These are phyloP conservation scores for Aureobasidium sp. DNA, from an alignment of 2,329 filamentous ascomycete species.

Conservation along the genomic window DNA sequence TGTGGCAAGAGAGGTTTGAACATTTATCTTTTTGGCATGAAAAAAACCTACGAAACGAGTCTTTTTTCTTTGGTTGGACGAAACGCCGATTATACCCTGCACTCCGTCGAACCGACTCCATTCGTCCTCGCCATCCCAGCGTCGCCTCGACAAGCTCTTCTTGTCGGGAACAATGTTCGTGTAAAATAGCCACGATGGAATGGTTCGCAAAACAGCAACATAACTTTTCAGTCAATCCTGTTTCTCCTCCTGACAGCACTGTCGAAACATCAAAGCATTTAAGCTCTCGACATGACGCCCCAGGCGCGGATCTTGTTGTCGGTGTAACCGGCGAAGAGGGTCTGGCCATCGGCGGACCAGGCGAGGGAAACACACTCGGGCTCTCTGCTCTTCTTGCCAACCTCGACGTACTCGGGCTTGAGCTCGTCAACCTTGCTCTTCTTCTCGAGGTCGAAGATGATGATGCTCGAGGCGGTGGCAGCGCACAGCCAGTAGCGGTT, in stretches of 20 bases:
- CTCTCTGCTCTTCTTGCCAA: constrained; percentile 98
- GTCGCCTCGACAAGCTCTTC: constrained; percentile 9
- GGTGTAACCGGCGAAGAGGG: constrained; percentile 98
- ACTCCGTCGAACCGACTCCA: constrained; percentile 10
- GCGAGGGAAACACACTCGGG: constrained; percentile 96
- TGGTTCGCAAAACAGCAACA: constrained; percentile 6
- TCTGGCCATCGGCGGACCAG: constrained; percentile 98
- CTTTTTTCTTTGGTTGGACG: constrained; percentile 12
- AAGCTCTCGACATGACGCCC: constrained; percentile 88
- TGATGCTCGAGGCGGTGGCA: constrained; percentile 93
- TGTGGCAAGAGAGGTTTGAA: constrained; percentile 4
- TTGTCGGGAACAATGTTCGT: neutral
- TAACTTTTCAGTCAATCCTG: constrained; percentile 12
- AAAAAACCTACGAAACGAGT: constrained; percentile 15
- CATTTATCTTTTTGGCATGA: constrained; percentile 15
- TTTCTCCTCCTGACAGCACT: neutral
- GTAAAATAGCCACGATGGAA: constrained; percentile 1
- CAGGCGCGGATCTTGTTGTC: constrained; percentile 98
- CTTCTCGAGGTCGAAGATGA: constrained; percentile 99
- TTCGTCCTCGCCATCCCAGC: constrained; percentile 1
- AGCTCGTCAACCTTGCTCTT: constrained; percentile 99
- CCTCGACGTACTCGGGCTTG: constrained; percentile 93
- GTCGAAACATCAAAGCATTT: constrained; percentile 19
- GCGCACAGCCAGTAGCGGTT: constrained; percentile 99
- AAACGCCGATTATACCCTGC: constrained; percentile 14